These are phyloP conservation scores for Alternaria sp. DNA, from an alignment of 2,329 filamentous ascomycete species.

Conservation along the genomic window DNA sequence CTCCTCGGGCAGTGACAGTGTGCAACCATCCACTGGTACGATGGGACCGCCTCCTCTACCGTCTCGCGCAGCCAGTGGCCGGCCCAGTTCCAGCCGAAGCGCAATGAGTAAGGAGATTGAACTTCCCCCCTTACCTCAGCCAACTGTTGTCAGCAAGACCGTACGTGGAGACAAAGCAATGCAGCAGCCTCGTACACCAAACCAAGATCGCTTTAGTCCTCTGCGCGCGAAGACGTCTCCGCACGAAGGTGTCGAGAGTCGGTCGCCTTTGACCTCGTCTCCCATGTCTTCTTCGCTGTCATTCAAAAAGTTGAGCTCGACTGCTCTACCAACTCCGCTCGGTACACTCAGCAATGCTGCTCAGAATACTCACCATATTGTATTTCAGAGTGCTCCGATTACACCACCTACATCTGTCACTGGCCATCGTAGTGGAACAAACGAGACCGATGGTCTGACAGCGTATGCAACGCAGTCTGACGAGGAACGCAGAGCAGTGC, in stretches of 20 bases:
- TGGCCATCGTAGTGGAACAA: neutral
- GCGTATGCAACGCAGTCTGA: conserved; percentile 52
- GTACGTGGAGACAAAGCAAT: conserved; percentile 9
- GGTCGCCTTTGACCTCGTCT: conserved; percentile 14
- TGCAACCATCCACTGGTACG: conserved; percentile 28
- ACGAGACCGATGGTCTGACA: conserved; percentile 25
- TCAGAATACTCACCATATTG: conserved; percentile 13
- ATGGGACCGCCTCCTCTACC: conserved; percentile 49
- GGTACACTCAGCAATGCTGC: conserved; percentile 22
- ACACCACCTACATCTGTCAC: conserved; percentile 18
- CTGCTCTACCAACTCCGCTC: conserved; percentile 25
- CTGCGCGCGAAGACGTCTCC: conserved; percentile 7
- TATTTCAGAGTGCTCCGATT: conserved; percentile 4
- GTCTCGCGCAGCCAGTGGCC: conserved; percentile 22
- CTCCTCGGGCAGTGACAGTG: conserved; percentile 36
- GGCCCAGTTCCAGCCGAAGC: conserved; percentile 31
- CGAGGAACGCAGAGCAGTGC: conserved; percentile 52
- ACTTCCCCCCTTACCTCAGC: conserved; percentile 49
- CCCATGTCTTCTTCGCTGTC: conserved; percentile 21
- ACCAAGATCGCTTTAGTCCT: conserved; percentile 8
- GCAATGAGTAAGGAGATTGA: conserved; percentile 28
- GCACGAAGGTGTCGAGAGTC: conserved; percentile 14
- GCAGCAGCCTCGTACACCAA: conserved; percentile 15
- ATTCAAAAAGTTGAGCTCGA: conserved; percentile 16
- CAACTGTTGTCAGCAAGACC: conserved; percentile 37